These are phyloP conservation scores for Zea mays DNA, from an alignment of 176 grass and related monocot species.

Conservation along the genomic window Zm-B73-REFERENCE-NAM-5.0 NC_050099.1:28441501-28442000, in stretches of 20 bases:
- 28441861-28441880: slow-evolving; percentile 97
- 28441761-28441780: slow-evolving; percentile 72
- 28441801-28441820: slow-evolving; percentile 63
- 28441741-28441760: slow-evolving; percentile 64
- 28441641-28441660: slow-evolving; percentile 21
- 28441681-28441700: slow-evolving; percentile 55
- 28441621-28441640: slow-evolving; percentile 29
- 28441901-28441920: slow-evolving; percentile 76
- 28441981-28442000: slow-evolving; percentile 56
- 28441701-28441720: slow-evolving; percentile 50
- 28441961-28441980: slow-evolving; percentile 57
- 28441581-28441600: not conserved
- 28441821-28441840: slow-evolving; percentile 68
- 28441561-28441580: slow-evolving; percentile 13
- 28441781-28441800: slow-evolving; percentile 73
- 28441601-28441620: not conserved
- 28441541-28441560: slow-evolving; percentile 7
- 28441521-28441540: not conserved
- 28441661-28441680: not conserved
- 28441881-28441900: slow-evolving; percentile 71
- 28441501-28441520: slow-evolving; percentile 20
- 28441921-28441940: slow-evolving; percentile 91
- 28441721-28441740: slow-evolving; percentile 49
- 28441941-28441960: slow-evolving; percentile 81
- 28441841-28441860: slow-evolving; percentile 85